These are phyloP conservation scores for Lycium barbarum DNA, from an alignment of 257 asterid species.

Conservation along the genomic window DNA sequence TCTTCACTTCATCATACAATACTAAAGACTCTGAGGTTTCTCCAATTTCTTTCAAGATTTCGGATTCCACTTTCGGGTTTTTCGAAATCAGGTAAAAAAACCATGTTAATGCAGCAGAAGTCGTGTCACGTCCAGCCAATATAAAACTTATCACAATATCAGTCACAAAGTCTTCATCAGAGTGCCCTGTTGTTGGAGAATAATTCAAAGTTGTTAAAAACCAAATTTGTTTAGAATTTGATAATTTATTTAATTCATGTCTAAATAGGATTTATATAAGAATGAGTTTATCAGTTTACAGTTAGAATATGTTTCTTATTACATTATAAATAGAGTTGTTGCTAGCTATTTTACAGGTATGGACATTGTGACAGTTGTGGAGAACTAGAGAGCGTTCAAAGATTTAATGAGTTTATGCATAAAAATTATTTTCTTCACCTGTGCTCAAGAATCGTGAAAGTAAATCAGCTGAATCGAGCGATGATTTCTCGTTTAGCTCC, in stretches of 20 bases:
- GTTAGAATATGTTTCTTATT: no score
- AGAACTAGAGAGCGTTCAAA: no score
- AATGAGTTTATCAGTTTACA: no score
- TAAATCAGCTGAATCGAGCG: conserved; percentile 44
- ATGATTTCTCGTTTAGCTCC: conserved; percentile 30
- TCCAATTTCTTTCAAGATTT: conserved; percentile 47
- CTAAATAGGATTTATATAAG: no score
- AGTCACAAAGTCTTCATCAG: conserved; percentile 44
- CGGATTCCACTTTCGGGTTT: conserved; percentile 39
- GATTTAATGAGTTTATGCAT: no score
- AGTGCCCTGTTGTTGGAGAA: conserved; percentile 1
- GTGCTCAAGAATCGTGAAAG: conserved; percentile 51
- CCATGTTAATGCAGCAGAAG: conserved; percentile 56
- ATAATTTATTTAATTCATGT: no score
- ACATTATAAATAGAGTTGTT: no score
- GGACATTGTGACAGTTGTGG: no score
- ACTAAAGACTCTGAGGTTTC: conserved; percentile 22
- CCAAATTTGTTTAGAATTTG: no score
- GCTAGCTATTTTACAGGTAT: no score
- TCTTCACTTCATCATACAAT: conserved; percentile 53
- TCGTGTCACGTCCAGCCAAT: conserved; percentile 56
- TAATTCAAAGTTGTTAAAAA: no score
- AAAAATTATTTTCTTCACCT: conserved; percentile 24
- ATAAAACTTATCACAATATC: conserved; percentile 56
- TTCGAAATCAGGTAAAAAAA: conserved; percentile 52